Base-by-base conservation (phyloP, 2,329 filamentous ascomycete genomes). In the Diaporthe amygdali region DNA sequence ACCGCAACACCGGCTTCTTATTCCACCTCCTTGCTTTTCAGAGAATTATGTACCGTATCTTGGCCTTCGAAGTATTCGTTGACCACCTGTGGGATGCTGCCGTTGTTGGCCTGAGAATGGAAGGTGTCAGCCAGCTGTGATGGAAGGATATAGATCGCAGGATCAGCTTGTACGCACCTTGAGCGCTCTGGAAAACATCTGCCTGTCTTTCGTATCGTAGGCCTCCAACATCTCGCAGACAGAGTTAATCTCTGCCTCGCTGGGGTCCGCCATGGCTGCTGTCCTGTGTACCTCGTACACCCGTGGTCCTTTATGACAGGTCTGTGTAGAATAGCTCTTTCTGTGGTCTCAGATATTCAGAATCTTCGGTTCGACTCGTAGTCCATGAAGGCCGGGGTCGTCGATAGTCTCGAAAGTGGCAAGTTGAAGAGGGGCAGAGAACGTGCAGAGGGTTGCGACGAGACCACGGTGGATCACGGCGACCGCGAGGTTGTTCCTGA, bases 41-140 rank as follows among this genome's bases (percentile, higher is more conserved):
- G 27, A n/a, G 27, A 51, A 4, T 7, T 27, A 20, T 27, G 17
- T 77, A 84, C 84, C 79, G 85, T 84, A 17, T 79, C 78, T 3
- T 83, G 74, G 61, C 86, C 81, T 73, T 90, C 87, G 66, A 85
- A 88, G 74, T 82, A 90, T 67, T 90, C 85, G 69, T 82, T 83
- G 1, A 87, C 77, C 2, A 90, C 88, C 27, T 81, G 78, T 54
- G 87, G 82, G 41, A 85, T 75, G 74, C 86, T 84, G 54, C 84
- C 82, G 44, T 81, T 82, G 73, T 89, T 85, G 44, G 78, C 80
- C 82, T 85, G 66, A 70, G 54, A 54, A 66, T 41, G 67, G 30
- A 14, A 52, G 2, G 1, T 41, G 25, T 67, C 61, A 68, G 61
- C 34, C 59, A 49, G 30, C 37, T 47, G 59, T n/a, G 10, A 22